phyloP scores from a whole-genome alignment of 2,329 filamentous ascomycete genomes.

The Saccharata proteae region DNA sequence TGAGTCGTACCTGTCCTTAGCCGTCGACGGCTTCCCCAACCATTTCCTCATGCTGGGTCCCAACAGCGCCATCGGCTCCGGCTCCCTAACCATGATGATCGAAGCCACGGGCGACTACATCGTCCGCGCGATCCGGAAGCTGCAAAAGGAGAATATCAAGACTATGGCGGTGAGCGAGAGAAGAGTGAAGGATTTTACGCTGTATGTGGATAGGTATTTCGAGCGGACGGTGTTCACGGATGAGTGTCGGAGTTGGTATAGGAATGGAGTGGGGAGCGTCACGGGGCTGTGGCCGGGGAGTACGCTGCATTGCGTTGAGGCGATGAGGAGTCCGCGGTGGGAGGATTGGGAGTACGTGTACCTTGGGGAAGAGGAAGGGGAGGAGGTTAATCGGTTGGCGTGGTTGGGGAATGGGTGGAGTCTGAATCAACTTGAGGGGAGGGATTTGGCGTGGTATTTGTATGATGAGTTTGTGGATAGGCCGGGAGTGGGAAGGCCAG shows the following conservation, averaged over 20 bases:
- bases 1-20: constrained; percentile 19
- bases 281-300: constrained; percentile 24
- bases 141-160: constrained; percentile 31
- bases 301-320: constrained; percentile 20
- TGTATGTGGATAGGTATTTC: constrained; percentile 22
- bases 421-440: constrained; percentile 16
- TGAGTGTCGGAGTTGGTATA: constrained; percentile 25
- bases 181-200: constrained; percentile 18
- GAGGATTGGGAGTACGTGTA: constrained; percentile 24
- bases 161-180: constrained; percentile 20
- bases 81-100: constrained; percentile 30
- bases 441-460: constrained; percentile 31
- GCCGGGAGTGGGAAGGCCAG: constrained; percentile 22
- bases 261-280: constrained; percentile 15
- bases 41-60: constrained; percentile 31
- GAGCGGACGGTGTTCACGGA: constrained; percentile 20
- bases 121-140: constrained; percentile 26
- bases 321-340: constrained; percentile 21
- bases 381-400: constrained; percentile 17
- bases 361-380: constrained; percentile 10
- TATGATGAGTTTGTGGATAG: constrained; percentile 27
- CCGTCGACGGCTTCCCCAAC: constrained; percentile 24
- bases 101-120: constrained; percentile 28
- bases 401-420: constrained; percentile 24
- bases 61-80: constrained; percentile 28